phyloP scores from a whole-genome alignment of 345 rosid genomes.

The Xanthoceras sorbifolium region DNA sequence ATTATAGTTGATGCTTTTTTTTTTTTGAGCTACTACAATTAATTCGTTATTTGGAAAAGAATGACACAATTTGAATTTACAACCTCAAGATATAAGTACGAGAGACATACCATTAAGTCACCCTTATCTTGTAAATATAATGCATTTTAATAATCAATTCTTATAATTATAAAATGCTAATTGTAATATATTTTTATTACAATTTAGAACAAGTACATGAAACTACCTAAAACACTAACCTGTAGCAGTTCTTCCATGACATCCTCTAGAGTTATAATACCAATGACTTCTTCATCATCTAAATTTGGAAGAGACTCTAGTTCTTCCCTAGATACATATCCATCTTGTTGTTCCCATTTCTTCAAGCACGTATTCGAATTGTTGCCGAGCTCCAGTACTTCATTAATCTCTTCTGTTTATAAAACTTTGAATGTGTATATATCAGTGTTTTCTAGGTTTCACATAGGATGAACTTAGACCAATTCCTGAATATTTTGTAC shows the following conservation, averaged over 20 bases:
- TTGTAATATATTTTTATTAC: too few species aligned
- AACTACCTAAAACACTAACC: conserved; percentile 29
- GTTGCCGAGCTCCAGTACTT: not conserved
- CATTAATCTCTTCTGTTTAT: not conserved
- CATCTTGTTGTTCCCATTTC: conserved; percentile 24
- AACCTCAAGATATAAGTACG: too few species aligned
- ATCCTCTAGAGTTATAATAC: conserved; percentile 89
- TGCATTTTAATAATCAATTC: too few species aligned
- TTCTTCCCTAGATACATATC: conserved; percentile 22
- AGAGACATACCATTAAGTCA: too few species aligned
- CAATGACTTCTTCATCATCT: conserved; percentile 61
- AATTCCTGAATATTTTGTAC: conserved; percentile 25
- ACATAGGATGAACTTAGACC: conserved; percentile 26
- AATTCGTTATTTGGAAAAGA: too few species aligned
- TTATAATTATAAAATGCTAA: too few species aligned
- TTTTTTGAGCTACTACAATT: too few species aligned
- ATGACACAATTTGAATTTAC: too few species aligned
- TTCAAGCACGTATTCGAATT: conserved; percentile 9
- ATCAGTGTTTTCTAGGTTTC: conserved; percentile 23
- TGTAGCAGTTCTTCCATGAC: conserved; percentile 86
- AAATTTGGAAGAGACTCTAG: conserved; percentile 34
- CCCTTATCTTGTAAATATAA: too few species aligned
- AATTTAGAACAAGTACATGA: too few species aligned
- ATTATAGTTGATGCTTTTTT: too few species aligned
- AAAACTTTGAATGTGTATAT: conserved; percentile 23